These are phyloP conservation scores for Bacidia rubella DNA, from an alignment of 495 filamentous ascomycete species.

Conservation along the genomic window DNA sequence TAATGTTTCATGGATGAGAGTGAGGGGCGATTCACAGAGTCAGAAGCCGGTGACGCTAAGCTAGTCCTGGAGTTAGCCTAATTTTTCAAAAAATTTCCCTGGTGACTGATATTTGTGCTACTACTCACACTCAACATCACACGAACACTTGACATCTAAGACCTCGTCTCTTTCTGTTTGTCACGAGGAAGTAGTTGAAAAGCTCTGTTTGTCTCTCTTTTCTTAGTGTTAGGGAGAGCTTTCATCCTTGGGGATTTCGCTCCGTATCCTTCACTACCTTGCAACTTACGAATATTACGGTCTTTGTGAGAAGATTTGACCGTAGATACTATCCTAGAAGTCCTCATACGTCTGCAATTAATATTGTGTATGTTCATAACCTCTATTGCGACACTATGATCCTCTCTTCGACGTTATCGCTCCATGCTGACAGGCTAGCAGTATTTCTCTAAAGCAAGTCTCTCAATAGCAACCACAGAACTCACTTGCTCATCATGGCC, in stretches of 20 bases:
- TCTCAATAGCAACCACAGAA: background rate
- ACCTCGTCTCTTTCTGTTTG: background rate
- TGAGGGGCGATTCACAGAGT: background rate
- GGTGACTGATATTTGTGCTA: no score
- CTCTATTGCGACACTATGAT: background rate
- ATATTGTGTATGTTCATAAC: background rate
- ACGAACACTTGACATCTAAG: background rate
- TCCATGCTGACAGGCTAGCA: background rate
- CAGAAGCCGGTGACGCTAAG: no score
- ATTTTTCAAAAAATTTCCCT: background rate
- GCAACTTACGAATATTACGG: background rate
- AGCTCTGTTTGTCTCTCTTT: background rate
- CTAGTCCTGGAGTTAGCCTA: no score
- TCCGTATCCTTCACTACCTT: background rate
- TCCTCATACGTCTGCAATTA: background rate
- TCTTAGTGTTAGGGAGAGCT: background rate
- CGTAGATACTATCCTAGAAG: no score
- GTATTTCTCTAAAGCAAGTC: background rate
- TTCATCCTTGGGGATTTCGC: background rate
- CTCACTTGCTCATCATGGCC: constrained; percentile 50
- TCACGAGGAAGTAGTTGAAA: background rate
- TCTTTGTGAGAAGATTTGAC: no score
- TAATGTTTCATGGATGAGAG: background rate
- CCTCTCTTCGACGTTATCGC: background rate
- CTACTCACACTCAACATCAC: background rate